Evolutionary conservation across 2,329 filamentous ascomycete genomes (phyloP), one percentile per base, ranked within the genome.

Genomic region (Botrytis hyacinthi): DNA sequence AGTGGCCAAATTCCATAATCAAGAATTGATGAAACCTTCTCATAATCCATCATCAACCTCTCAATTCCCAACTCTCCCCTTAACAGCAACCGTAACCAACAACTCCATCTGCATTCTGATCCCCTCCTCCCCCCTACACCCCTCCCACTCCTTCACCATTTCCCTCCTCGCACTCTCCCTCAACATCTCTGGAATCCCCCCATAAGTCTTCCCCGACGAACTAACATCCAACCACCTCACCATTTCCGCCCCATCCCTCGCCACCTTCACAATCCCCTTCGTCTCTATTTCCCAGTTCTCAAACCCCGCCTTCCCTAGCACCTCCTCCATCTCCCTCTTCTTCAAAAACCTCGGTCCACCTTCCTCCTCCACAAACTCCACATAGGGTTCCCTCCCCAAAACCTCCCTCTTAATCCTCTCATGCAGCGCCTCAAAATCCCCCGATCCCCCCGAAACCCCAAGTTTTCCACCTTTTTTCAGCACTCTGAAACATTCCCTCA

Each of bases 21-120:
- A 54, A 18, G 16, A 48, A 54, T 12, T 5, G 48, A 54, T 12
- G 1, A 54, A 54, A 14, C 5, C 6, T n/a, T 12, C 48, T 12
- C 48, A 26, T 26, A 26, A 51, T 26, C 22, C 46, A 26, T 26
- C 46, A 51, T 26, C 44, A n/a, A 26, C 20, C 0, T 9, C 22
- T n/a, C 46, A 51, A 5, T 9, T 51, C 22, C 22, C 46, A 9
- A 12, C 9, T n/a, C 22, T 22, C 29, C 42, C 42, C 35, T 73
- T 73, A 22, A 72, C 29, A 72, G 73, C 74, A 22, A 75, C 61
- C 51, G 73, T 74, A 67, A 74, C 74, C 37, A 75, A 70, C n/a
- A 75, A 46, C 12, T 74, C 71, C 71, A 75, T 73, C 14, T 73
- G n/a, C 75, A 76, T 76, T 2, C 29, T 29, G 2, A 76, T 76